phyloP scores from a whole-genome alignment of 2,329 filamentous ascomycete genomes.

The Aspergillus arachidicola region DNA sequence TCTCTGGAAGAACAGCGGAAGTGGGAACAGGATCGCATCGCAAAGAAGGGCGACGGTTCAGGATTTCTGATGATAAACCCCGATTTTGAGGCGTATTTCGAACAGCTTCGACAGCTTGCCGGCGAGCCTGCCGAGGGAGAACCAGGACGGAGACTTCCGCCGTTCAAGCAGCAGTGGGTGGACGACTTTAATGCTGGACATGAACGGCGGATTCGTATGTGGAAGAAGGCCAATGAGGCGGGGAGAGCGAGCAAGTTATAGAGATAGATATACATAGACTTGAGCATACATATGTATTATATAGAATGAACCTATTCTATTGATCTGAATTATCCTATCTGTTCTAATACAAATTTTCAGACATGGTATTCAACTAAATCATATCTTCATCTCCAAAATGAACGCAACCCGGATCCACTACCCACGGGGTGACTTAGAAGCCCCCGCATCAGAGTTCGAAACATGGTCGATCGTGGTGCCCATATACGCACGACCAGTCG shows the following conservation, averaged over 20 bases:
- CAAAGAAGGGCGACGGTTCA: slow-evolving; percentile 57
- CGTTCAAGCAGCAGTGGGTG: slow-evolving; percentile 47
- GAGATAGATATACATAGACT: background rate
- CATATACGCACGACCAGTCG: too few relatives aligned
- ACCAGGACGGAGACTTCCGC: slow-evolving; percentile 44
- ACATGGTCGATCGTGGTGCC: too few relatives aligned
- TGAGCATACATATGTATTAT: background rate
- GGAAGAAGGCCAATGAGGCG: slow-evolving; percentile 52
- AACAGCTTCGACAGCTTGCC: slow-evolving; percentile 49
- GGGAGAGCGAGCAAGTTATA: slow-evolving; percentile 15
- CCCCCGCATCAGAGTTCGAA: too few relatives aligned
- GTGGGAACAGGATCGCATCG: slow-evolving; percentile 62
- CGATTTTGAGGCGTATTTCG: slow-evolving; percentile 67
- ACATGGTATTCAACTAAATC: too few relatives aligned
- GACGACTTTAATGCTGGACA: slow-evolving; percentile 57
- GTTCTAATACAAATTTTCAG: too few relatives aligned
- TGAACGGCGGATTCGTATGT: slow-evolving; percentile 60
- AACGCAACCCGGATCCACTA: too few relatives aligned
- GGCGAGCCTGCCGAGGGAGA: slow-evolving; percentile 44
- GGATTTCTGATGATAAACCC: slow-evolving; percentile 62
- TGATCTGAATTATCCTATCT: too few relatives aligned
- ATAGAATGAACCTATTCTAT: background rate
- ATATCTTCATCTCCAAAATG: too few relatives aligned
- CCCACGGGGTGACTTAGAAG: too few relatives aligned
- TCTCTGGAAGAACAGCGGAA: slow-evolving; percentile 49